Conservation (phyloP, 495 filamentous ascomycete genomes). For the Lasiosphaeriaceae sp. region DNA sequence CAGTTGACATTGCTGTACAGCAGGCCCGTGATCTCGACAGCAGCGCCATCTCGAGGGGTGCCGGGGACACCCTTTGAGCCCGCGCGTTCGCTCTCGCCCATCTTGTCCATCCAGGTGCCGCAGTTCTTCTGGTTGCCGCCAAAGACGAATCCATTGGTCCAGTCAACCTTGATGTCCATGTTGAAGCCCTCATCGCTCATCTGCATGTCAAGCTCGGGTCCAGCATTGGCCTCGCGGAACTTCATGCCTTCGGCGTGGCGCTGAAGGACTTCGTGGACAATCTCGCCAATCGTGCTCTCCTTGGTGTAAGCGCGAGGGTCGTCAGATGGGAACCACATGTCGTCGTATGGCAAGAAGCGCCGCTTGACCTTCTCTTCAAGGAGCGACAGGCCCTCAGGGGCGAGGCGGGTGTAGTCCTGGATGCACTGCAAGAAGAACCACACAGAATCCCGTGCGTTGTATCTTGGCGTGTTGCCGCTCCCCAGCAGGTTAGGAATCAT, state of each 20-base stretch:
- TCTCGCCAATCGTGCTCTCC: constrained; percentile 73
- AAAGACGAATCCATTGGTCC: constrained; percentile 88
- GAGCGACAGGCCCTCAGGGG: constrained; percentile 69
- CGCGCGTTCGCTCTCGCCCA: constrained; percentile 94
- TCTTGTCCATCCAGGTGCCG: constrained; percentile 99
- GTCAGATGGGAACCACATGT: constrained; percentile 79
- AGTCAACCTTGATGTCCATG: constrained; percentile 85
- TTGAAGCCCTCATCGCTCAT: constrained; percentile 93
- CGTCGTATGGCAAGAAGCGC: constrained; percentile 92
- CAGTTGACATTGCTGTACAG: constrained; percentile 84
- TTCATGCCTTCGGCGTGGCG: constrained; percentile 84
- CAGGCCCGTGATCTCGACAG: constrained; percentile 90
- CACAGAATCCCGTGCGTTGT: constrained; percentile 92
- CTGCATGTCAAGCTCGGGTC: constrained; percentile 78
- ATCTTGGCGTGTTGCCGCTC: constrained; percentile 83
- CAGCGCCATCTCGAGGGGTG: constrained; percentile 91
- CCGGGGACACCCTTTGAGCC: constrained; percentile 92
- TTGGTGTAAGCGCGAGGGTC: constrained; percentile 84
- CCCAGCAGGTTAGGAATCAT: constrained; percentile 96
- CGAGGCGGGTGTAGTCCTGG: constrained; percentile 87
- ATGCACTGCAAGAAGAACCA: constrained; percentile 97
- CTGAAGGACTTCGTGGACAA: constrained; percentile 90
- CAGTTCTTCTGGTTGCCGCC: constrained; percentile 94
- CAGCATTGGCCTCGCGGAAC: constrained; percentile 93
- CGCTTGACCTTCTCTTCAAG: constrained; percentile 73